A percentile compares a stretch with the other conserved stretches of the same genome.
These are phyloP conservation scores for Linum usitatissimum DNA, from an alignment of 345 rosid species.

Conservation along the genomic window DNA sequence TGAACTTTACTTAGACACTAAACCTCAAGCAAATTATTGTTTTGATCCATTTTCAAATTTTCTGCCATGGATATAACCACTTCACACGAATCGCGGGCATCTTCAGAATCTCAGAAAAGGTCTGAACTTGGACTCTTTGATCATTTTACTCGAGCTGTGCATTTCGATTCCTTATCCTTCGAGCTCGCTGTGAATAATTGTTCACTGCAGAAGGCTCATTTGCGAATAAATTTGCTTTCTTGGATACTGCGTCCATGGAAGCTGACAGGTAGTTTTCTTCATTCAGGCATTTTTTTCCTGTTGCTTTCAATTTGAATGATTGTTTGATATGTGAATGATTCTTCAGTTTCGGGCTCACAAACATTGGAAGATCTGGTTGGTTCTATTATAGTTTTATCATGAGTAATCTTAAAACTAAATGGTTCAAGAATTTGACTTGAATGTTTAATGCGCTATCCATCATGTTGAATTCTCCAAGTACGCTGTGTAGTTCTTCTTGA, in stretches of 20 bases:
- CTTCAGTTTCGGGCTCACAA: too few species aligned
- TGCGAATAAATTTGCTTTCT: not conserved
- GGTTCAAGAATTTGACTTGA: not conserved
- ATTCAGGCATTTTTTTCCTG: not conserved
- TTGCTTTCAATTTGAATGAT: not conserved
- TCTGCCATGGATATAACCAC: too few species aligned
- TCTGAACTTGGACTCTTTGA: not conserved
- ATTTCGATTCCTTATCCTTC: not conserved
- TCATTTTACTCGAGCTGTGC: not conserved
- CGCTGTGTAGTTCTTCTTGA: slow-evolving; percentile 52
- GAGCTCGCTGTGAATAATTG: not conserved
- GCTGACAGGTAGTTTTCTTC: not conserved
- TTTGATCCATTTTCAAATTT: not conserved
- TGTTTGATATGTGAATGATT: too few species aligned
- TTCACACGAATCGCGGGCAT: not conserved
- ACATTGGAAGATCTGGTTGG: too few species aligned
- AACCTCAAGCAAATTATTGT: too few species aligned
- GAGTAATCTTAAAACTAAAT: too few species aligned
- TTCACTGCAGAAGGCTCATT: not conserved
- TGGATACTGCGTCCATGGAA: not conserved
- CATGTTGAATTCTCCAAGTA: slow-evolving; percentile 82
- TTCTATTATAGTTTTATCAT: too few species aligned
- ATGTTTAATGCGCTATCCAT: not conserved
- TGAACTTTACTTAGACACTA: too few species aligned
- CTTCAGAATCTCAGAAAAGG: not conserved